A percentile compares a stretch with the other conserved stretches of the same genome.
phyloP scores from a whole-genome alignment of 1,139 yeast species.

The Pichia sp. region DNA sequence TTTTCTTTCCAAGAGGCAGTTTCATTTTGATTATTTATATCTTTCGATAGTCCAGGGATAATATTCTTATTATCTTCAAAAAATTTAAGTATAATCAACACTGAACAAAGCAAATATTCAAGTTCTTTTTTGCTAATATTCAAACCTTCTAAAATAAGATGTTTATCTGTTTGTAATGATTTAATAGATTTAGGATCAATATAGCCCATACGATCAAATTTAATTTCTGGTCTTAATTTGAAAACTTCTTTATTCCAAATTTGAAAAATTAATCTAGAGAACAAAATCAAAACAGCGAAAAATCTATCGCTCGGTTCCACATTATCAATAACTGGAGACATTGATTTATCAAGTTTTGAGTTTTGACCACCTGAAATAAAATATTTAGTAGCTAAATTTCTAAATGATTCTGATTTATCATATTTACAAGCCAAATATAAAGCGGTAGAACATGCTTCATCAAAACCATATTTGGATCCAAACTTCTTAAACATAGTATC shows the following conservation, averaged over 20 bases:
- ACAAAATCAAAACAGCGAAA: slow-evolving; percentile 78
- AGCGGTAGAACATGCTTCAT: slow-evolving; percentile 84
- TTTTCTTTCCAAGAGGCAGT: slow-evolving; percentile 31
- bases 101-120: slow-evolving; percentile 63
- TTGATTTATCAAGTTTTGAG: slow-evolving; percentile 39
- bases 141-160: slow-evolving; percentile 36
- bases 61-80: slow-evolving; percentile 51
- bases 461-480: slow-evolving; percentile 49
- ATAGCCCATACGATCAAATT: slow-evolving; percentile 35
- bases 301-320: slow-evolving; percentile 87
- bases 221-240: slow-evolving; percentile 39
- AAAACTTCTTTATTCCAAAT: slow-evolving; percentile 75
- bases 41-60: slow-evolving; percentile 50
- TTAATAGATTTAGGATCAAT: slow-evolving; percentile 37
- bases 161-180: slow-evolving; percentile 34
- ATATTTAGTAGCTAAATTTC: slow-evolving; percentile 44
- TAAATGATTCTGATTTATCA: slow-evolving; percentile 49
- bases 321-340: slow-evolving; percentile 47
- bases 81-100: slow-evolving; percentile 55
- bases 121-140: slow-evolving; percentile 49
- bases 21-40: slow-evolving; percentile 31
- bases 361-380: slow-evolving; percentile 52
- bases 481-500: slow-evolving; percentile 43
- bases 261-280: slow-evolving; percentile 71
- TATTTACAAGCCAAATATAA: slow-evolving; percentile 74